Base-by-base conservation (phyloP, 768 basidiomycete genomes). In the Obba rivulosa region DNA sequence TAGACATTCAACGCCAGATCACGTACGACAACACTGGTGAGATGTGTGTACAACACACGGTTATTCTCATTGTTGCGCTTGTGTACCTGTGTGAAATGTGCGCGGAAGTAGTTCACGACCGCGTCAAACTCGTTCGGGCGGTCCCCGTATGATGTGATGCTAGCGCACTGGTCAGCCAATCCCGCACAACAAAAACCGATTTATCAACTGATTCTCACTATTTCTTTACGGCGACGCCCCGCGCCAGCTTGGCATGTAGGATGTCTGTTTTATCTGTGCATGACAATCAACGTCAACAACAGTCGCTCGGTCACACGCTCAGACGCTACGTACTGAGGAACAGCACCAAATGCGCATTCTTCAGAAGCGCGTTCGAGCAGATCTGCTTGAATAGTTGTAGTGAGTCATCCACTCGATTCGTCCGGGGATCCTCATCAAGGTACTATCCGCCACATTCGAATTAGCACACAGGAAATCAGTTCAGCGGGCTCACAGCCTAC, bases 371-470 rank as follows among this genome's bases (percentile, higher is more conserved):
- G 61, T 91, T 92, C 28, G 85, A 83, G 60, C 88, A 91, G 10
- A 92, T 88, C 57, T 88, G 78, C 4, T 87, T 90, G 64, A 90
- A 92, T 20, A 92, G 71, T 66, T 89, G 89, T n/a, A 92, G 67
- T 1, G 89, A 91, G 62, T 92, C 90, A 53, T 92, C 87, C 25
- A 92, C 88, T 42, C 90, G 73, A 57, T 92, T 92, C 35, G 85
- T 85, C 49, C 84, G 77, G 23, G 85, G 84, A 59, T 92, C 90
- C 69, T 92, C 90, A 61, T 91, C 86, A 20, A 92, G 73, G 63
- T 90, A 91, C 87, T 92, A 56, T 18, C 17, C 41, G 44, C 11
- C 21, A 42, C 14, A 10, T 20, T 17, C 25, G 51, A 53, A 13
- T n/a, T 14, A 4, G 25, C 3, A 8, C 16, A 0, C 17, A 20